Conservation (phyloP, 2,329 filamentous ascomycete species). For the Exophiala xenobiotica region DNA sequence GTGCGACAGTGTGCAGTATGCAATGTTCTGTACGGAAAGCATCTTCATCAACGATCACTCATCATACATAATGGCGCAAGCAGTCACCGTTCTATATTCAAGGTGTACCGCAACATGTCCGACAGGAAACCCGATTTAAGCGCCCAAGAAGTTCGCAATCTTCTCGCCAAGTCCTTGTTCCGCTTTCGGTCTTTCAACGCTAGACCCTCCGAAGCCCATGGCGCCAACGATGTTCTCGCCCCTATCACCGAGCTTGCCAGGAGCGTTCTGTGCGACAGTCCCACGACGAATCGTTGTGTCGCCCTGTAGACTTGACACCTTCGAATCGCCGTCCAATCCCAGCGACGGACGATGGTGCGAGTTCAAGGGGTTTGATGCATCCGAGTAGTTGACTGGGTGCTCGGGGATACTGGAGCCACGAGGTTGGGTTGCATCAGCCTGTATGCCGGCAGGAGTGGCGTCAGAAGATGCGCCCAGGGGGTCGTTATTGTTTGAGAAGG, state of each 20-base stretch:
- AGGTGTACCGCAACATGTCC: too few relatives aligned
- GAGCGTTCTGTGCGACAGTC: constrained; percentile 12
- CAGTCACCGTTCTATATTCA: too few relatives aligned
- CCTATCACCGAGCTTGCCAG: constrained; percentile 3
- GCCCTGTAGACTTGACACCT: neutral
- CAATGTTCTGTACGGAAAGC: too few relatives aligned
- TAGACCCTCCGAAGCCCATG: constrained; percentile 10
- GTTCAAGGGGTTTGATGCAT: constrained; percentile 2
- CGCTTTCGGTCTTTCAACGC: constrained; percentile 17
- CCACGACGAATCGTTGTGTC: constrained; percentile 4
- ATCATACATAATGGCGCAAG: neutral
- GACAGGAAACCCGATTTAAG: too few relatives aligned
- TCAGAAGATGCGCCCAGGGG: too few relatives aligned
- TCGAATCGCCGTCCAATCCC: neutral
- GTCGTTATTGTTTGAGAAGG: constrained; percentile 5
- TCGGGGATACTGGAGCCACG: neutral
- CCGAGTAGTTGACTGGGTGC: constrained; percentile 1
- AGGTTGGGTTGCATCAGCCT: neutral
- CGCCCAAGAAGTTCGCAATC: constrained; percentile 17
- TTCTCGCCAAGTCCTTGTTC: constrained; percentile 18
- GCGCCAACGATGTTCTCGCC: constrained; percentile 15
- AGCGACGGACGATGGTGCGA: constrained; percentile 9
- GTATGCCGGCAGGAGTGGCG: too few relatives aligned
- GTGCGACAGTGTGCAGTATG: too few relatives aligned
- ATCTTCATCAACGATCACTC: too few relatives aligned